A percentile compares a stretch with the other conserved stretches of the same genome.
These are phyloP conservation scores for Aaosphaeria pasadenensis DNA, from an alignment of 2,329 filamentous ascomycete species.

Conservation along the genomic window DNA sequence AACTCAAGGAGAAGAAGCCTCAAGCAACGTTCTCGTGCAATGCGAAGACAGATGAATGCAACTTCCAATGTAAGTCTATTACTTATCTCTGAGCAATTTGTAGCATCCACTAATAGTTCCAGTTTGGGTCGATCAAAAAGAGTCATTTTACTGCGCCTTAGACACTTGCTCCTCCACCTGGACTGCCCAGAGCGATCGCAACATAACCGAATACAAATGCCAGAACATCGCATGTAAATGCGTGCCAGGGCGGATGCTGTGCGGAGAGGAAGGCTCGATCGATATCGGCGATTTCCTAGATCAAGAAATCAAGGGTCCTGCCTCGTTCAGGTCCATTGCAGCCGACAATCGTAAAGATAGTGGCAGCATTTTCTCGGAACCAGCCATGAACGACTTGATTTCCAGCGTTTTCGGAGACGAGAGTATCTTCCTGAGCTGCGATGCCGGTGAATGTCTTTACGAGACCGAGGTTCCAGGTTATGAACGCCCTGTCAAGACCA, in stretches of 20 bases:
- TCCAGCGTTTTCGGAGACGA: slow-evolving; percentile 84
- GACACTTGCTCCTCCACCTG: slow-evolving; percentile 74
- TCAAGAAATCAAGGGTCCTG: slow-evolving; percentile 81
- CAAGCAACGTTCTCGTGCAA: slow-evolving; percentile 95
- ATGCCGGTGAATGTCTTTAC: slow-evolving; percentile 88
- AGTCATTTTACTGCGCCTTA: slow-evolving; percentile 95
- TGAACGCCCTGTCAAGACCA: slow-evolving; percentile 80
- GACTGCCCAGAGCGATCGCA: slow-evolving; percentile 66
- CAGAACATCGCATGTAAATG: slow-evolving; percentile 82
- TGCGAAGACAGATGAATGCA: slow-evolving; percentile 70
- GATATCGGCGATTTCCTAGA: slow-evolving; percentile 88
- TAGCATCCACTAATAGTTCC: slow-evolving; percentile 25
- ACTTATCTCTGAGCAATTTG: neutral
- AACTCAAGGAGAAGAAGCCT: slow-evolving; percentile 79
- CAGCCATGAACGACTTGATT: slow-evolving; percentile 88
- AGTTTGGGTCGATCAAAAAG: slow-evolving; percentile 93
- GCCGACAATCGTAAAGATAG: slow-evolving; percentile 58
- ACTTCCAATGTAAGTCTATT: slow-evolving; percentile 78
- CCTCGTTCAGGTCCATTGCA: slow-evolving; percentile 69
- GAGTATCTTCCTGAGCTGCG: slow-evolving; percentile 80
- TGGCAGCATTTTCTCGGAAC: slow-evolving; percentile 84
- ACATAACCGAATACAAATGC: slow-evolving; percentile 82
- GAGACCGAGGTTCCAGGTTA: slow-evolving; percentile 92
- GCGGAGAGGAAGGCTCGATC: slow-evolving; percentile 85
- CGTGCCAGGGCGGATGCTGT: slow-evolving; percentile 88